Conservation (phyloP, 2,329 filamentous ascomycete species). For the Pyricularia grisea region DNA sequence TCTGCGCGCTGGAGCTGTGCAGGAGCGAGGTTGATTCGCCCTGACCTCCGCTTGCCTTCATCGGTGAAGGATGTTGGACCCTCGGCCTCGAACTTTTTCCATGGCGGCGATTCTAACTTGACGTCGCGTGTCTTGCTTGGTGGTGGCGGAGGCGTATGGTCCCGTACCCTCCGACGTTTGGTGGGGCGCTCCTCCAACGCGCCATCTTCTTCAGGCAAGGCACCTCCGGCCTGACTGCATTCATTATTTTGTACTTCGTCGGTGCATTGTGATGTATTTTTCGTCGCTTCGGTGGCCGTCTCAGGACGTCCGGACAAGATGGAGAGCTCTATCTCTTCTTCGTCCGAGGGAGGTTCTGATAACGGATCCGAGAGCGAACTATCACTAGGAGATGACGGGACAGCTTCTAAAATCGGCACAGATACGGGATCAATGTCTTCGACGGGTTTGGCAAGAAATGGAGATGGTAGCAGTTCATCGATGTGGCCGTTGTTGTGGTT, state of each 20-base stretch:
- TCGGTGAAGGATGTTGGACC: conserved; percentile 78
- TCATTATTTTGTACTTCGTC: neutral
- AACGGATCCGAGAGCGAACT: conserved; percentile 4
- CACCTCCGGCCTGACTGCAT: neutral
- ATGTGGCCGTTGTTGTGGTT: conserved; percentile 12
- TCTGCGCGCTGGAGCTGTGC: conserved; percentile 38
- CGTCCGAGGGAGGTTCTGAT: conserved; percentile 5
- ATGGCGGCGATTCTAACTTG: conserved; percentile 71
- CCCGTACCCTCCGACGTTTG: conserved; percentile 56
- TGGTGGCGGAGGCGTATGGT: conserved; percentile 24
- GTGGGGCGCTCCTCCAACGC: conserved; percentile 26
- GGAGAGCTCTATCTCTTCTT: conserved; percentile 1
- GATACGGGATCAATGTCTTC: conserved; percentile 4
- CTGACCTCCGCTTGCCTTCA: conserved; percentile 61
- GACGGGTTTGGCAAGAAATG: conserved; percentile 5
- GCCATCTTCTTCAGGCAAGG: neutral
- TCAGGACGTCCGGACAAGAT: neutral
- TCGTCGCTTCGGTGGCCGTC: neutral
- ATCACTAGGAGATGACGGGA: neutral
- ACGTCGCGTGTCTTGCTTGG: conserved; percentile 23
- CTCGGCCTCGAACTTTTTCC: conserved; percentile 78
- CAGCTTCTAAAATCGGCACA: neutral
- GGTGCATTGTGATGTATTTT: neutral
- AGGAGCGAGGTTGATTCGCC: conserved; percentile 50
- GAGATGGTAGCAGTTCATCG: conserved; percentile 5